Percentiles rank a stretch among this genome's conserved stretches.
These are phyloP conservation scores for Melaleuca quinquenervia DNA, from an alignment of 345 rosid genomes.

Conservation along the genomic window DNA sequence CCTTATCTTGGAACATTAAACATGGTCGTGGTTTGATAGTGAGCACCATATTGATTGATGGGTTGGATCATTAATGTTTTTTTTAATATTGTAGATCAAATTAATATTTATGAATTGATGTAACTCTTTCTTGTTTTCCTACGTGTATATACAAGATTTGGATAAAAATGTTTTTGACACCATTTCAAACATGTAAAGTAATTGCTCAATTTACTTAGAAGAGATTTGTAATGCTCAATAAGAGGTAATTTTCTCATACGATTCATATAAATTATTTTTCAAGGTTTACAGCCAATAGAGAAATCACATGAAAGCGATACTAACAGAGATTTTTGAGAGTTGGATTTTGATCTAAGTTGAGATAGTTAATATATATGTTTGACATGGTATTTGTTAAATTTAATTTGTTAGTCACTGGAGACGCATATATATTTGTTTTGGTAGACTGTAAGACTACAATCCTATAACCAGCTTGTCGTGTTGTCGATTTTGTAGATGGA, in stretches of 20 bases:
- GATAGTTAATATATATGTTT: too few relatives aligned
- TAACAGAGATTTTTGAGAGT: background rate
- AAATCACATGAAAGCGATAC: background rate
- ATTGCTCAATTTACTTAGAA: background rate
- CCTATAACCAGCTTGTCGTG: background rate
- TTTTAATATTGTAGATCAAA: background rate
- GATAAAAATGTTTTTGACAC: background rate
- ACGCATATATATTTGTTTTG: background rate
- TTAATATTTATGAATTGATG: background rate
- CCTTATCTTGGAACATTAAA: background rate
- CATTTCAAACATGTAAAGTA: background rate
- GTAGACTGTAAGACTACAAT: background rate
- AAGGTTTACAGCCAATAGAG: background rate
- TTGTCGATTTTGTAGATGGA: background rate
- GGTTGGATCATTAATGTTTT: background rate
- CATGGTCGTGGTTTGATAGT: background rate
- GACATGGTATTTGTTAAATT: too few relatives aligned
- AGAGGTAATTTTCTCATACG: background rate
- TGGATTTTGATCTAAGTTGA: background rate
- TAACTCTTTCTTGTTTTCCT: background rate
- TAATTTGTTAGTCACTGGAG: background rate
- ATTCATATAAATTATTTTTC: background rate
- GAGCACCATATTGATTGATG: background rate
- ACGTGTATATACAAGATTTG: background rate
- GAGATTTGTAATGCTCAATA: background rate